Evolutionary conservation across 2,329 filamentous ascomycete genomes (phyloP), one percentile per base, ranked within the genome.

Genomic region (Ophiostoma ips): DNA sequence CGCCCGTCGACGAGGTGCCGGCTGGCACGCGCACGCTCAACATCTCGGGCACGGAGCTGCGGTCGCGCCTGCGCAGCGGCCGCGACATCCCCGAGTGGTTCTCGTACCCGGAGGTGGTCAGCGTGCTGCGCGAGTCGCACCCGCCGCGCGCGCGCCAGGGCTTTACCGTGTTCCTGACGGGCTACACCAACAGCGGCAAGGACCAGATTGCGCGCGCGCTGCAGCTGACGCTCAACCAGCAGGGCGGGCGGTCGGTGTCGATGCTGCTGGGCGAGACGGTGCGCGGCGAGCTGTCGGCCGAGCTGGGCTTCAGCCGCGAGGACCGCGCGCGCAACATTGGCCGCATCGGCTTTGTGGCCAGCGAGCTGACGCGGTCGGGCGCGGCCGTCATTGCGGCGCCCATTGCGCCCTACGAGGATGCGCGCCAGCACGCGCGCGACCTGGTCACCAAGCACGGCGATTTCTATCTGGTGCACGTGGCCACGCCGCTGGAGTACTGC

Each of bases 11-110:
- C 70, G 79, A 95, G 72, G 90, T 98, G 55, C 73, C 83, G 60
- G 72, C 81, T 62, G 88, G 87, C 57, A 76, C 84, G 62, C 86
- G 87, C 67, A 96, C 90, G 48, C 77, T 87, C 58, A 87, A 90
- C 72, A 90, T 90, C 66, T 88, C 83, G 35, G 83, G 83, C 54
- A 88, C 84, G 54, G 92, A 98, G 74, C 86, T 98, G 62, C 89
- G 92, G 63, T 79, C 84, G 63, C 86, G 92, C 61, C 82, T 98
- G 56, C 83, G 84, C 62, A 94, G 84, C 54, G 92, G 92, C 59
- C 86, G 86, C 61, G 87, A 94, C 60, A 98, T 98, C 60, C 92
- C 92, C 59, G 88, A 94, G 69, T 98, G 92, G 92, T 98, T 98
- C 78, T 96, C 92, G 31, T 98, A 98, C 75, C 90, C 92, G 55